Conservation (phyloP, 345 rosid genomes). For the Hibiscus syriacus region DNA sequence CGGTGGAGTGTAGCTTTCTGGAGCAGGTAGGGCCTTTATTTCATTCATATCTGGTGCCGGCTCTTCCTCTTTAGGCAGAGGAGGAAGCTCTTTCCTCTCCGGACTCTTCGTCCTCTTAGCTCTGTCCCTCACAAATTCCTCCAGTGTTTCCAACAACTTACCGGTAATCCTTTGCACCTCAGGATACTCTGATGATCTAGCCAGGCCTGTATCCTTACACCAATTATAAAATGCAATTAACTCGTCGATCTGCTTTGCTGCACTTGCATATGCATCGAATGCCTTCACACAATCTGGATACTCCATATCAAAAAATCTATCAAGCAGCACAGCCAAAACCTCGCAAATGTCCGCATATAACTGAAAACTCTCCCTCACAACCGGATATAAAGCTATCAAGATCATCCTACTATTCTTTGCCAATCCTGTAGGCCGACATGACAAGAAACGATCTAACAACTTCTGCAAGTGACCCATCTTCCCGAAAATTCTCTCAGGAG, state of each 20-base stretch:
- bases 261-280: slow-evolving; percentile 61
- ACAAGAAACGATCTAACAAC: slow-evolving; percentile 73
- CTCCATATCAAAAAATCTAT: slow-evolving; percentile 84
- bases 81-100: slow-evolving; percentile 45
- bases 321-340: slow-evolving; percentile 68
- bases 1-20: slow-evolving; percentile 47
- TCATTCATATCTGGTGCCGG: slow-evolving; percentile 56
- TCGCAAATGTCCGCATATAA: slow-evolving; percentile 79
- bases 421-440: slow-evolving; percentile 77
- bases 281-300: slow-evolving; percentile 70
- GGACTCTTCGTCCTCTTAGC: slow-evolving; percentile 68
- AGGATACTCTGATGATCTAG: slow-evolving; percentile 85
- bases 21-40: slow-evolving; percentile 77
- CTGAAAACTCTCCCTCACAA: slow-evolving; percentile 80
- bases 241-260: slow-evolving; percentile 83
- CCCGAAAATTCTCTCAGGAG: slow-evolving; percentile 64
- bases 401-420: slow-evolving; percentile 68
- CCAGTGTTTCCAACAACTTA: slow-evolving; percentile 69
- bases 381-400: slow-evolving; percentile 57
- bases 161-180: slow-evolving; percentile 84
- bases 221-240: slow-evolving; percentile 59
- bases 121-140: slow-evolving; percentile 78
- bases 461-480: slow-evolving; percentile 85
- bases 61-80: slow-evolving; percentile 32
- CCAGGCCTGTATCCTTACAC: slow-evolving; percentile 76